Evolutionary conservation across 2,329 filamentous ascomycete species (phyloP).

Genomic region (Tolypocladium cylindrosporum): DNA sequence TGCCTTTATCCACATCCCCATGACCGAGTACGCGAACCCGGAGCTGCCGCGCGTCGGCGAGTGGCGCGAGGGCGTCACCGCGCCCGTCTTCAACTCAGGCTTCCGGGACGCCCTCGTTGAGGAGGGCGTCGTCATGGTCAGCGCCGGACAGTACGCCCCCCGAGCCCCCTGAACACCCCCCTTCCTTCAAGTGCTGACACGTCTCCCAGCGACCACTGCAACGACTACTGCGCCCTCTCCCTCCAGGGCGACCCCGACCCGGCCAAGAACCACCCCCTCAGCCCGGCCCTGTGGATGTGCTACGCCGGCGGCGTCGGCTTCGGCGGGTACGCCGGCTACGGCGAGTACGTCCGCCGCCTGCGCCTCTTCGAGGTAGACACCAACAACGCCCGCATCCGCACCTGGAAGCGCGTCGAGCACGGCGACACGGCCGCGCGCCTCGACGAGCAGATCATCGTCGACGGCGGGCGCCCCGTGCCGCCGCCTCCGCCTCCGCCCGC

Average conservation of each 20-base stretch:
- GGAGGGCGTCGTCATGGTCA: slow-evolving; percentile 76
- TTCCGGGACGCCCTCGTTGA: slow-evolving; percentile 85
- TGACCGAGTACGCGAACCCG: slow-evolving; percentile 71
- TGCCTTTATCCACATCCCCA: slow-evolving; percentile 93
- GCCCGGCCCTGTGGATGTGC: slow-evolving; percentile 88
- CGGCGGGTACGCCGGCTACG: slow-evolving; percentile 89
- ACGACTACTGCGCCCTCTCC: slow-evolving; percentile 85
- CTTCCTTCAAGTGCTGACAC: slow-evolving; percentile 8
- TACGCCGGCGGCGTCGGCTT: slow-evolving; percentile 89
- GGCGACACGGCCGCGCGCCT: slow-evolving; percentile 42
- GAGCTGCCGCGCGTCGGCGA: slow-evolving; percentile 53
- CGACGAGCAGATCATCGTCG: slow-evolving; percentile 58
- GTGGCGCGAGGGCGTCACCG: slow-evolving; percentile 77
- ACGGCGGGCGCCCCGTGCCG: slow-evolving; percentile 39
- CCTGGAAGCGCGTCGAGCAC: slow-evolving; percentile 82
- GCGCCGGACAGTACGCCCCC: slow-evolving; percentile 74
- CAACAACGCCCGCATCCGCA: slow-evolving; percentile 78
- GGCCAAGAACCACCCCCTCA: slow-evolving; percentile 13
- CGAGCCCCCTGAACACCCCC: background rate
- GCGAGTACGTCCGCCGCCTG: slow-evolving; percentile 71
- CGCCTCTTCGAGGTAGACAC: slow-evolving; percentile 90
- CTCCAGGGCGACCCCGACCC: slow-evolving; percentile 19
- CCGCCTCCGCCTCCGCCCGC: slow-evolving; percentile 14
- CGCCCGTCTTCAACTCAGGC: slow-evolving; percentile 81
- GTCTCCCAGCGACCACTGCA: slow-evolving; percentile 68